A percentile compares a stretch with the other conserved stretches of the same genome.
These are phyloP conservation scores for Akanthomyces dipterigenus DNA, from an alignment of 2,329 filamentous ascomycete genomes.

Conservation along the genomic window DNA sequence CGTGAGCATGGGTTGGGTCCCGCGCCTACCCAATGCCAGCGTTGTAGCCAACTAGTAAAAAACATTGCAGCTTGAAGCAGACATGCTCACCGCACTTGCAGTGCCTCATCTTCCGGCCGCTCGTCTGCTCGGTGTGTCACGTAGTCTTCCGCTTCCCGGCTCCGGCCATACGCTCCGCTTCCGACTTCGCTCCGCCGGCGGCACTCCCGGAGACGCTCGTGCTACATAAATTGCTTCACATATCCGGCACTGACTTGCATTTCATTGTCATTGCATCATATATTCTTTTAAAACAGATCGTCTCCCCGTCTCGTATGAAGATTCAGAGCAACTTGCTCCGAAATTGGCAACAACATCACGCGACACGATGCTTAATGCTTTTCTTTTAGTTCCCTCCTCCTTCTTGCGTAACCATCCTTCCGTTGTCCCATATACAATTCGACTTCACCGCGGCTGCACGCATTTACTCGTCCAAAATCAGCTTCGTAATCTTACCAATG, in stretches of 20 bases:
- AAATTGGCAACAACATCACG: background rate
- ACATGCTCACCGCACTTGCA: background rate
- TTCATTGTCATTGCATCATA: slow-evolving; percentile 9
- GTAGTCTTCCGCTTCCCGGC: background rate
- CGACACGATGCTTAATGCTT: slow-evolving; percentile 4
- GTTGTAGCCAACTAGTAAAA: background rate
- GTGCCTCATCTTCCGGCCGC: background rate
- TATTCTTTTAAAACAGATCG: slow-evolving; percentile 3
- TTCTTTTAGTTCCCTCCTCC: slow-evolving; percentile 9
- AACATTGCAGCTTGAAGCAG: background rate
- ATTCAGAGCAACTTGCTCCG: background rate
- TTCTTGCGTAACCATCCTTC: background rate
- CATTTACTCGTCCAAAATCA: slow-evolving; percentile 42
- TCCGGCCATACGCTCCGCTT: slow-evolving; percentile 7
- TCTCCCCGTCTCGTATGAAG: background rate
- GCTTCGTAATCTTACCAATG: slow-evolving; percentile 97
- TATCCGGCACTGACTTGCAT: background rate
- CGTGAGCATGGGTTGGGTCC: background rate
- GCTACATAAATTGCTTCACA: background rate
- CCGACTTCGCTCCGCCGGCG: background rate
- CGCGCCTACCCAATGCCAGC: background rate
- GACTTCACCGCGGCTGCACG: background rate
- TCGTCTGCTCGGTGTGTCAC: background rate
- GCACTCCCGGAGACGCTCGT: background rate
- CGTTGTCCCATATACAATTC: background rate